Conservation (phyloP, 345 rosid genomes). For the Limnanthes douglasii region DNA sequence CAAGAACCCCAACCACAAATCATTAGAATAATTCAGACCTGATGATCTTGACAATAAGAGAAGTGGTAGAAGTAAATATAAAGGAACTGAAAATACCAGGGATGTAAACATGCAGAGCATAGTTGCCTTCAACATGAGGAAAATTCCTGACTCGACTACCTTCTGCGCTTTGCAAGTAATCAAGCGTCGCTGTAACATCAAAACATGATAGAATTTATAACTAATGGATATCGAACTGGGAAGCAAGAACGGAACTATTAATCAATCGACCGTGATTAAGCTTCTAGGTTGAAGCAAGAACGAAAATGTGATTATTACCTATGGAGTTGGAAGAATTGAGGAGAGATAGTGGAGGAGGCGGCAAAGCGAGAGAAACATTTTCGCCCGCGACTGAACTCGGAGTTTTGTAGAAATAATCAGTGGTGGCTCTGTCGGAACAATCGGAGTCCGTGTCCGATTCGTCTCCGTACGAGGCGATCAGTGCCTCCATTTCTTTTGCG, state of each 20-base stretch:
- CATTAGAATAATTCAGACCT: too few relatives aligned
- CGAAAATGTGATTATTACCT: slow-evolving; percentile 13
- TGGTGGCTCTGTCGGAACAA: neutral
- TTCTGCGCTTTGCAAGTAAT: slow-evolving; percentile 20
- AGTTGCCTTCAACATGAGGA: slow-evolving; percentile 81
- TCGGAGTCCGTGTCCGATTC: slow-evolving; percentile 37
- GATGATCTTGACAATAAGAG: too few relatives aligned
- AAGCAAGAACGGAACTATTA: too few relatives aligned
- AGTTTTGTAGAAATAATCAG: neutral
- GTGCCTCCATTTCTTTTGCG: slow-evolving; percentile 62
- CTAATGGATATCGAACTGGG: slow-evolving; percentile 36
- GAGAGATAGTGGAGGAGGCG: slow-evolving; percentile 74
- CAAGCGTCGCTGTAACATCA: slow-evolving; percentile 10
- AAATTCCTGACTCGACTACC: slow-evolving; percentile 60
- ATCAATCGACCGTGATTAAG: too few relatives aligned
- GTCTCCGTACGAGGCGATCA: slow-evolving; percentile 54
- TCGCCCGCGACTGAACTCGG: slow-evolving; percentile 2
- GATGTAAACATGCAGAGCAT: slow-evolving; percentile 74
- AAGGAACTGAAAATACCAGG: slow-evolving; percentile 35
- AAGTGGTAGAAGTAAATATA: neutral
- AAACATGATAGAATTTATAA: too few relatives aligned
- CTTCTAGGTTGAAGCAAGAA: neutral
- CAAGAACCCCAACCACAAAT: too few relatives aligned
- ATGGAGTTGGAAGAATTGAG: slow-evolving; percentile 37
- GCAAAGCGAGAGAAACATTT: slow-evolving; percentile 17